Evolutionary conservation across 2,329 filamentous ascomycete genomes (phyloP).

Genomic region (Lachnellula subtilissima): DNA sequence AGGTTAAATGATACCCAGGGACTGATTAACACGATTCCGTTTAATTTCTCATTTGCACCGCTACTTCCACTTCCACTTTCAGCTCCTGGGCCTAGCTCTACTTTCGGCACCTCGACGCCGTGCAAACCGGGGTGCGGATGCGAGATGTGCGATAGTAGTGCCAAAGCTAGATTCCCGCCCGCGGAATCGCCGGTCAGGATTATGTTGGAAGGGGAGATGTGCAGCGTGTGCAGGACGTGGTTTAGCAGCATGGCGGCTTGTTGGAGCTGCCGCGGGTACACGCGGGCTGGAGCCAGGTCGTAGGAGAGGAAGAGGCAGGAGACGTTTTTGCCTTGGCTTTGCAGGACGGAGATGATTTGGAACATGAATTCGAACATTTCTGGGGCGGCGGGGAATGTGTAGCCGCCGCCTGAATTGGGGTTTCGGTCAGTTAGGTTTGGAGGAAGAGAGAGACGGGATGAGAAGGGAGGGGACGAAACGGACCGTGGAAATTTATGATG

Average conservation of each 20-base stretch:
- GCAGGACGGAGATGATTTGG: slow-evolving; percentile 24
- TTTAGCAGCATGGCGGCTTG: slow-evolving; percentile 42
- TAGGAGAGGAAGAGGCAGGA: slow-evolving; percentile 53
- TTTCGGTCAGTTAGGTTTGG: neutral
- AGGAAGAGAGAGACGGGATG: neutral
- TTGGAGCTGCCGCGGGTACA: slow-evolving; percentile 44
- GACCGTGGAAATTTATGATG: slow-evolving; percentile 44
- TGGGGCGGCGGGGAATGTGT: slow-evolving; percentile 41
- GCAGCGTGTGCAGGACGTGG: slow-evolving; percentile 35
- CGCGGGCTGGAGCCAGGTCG: slow-evolving; percentile 42
- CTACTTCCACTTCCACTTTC: too few species aligned
- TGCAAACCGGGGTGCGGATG: slow-evolving; percentile 53
- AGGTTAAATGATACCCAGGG: slow-evolving; percentile 54
- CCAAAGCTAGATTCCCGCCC: slow-evolving; percentile 44
- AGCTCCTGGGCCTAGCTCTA: slow-evolving; percentile 32
- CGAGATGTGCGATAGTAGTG: slow-evolving; percentile 44
- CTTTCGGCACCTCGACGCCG: slow-evolving; percentile 48
- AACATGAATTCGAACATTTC: slow-evolving; percentile 42
- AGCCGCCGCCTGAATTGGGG: slow-evolving; percentile 47
- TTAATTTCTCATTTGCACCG: slow-evolving; percentile 34
- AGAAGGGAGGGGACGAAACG: neutral
- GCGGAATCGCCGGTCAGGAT: slow-evolving; percentile 49
- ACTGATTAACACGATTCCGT: slow-evolving; percentile 48
- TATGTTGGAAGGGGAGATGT: slow-evolving; percentile 32
- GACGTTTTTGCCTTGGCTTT: slow-evolving; percentile 39